phyloP scores from a whole-genome alignment of 164 flowering plant species.

The Magnolia changhungtana region DNA sequence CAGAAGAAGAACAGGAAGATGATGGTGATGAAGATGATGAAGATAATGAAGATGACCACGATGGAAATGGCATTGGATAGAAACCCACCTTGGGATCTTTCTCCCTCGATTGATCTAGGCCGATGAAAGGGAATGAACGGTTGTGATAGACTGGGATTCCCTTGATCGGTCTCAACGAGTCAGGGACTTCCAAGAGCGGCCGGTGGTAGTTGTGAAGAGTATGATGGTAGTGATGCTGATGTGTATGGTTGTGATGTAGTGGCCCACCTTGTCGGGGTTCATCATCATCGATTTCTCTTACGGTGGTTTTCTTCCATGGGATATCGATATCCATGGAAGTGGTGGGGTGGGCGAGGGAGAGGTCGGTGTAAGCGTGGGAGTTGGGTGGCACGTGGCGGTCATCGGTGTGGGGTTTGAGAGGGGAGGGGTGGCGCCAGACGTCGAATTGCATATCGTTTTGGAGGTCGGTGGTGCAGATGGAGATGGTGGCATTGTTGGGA shows the following conservation, averaged over 20 bases:
- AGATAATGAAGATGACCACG: conserved; percentile 14
- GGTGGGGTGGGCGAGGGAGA: conserved; percentile 35
- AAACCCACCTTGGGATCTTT: conserved; percentile 32
- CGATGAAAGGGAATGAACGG: conserved; percentile 48
- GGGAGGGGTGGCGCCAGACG: conserved; percentile 15
- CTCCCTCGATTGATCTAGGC: conserved; percentile 26
- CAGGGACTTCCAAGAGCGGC: conserved; percentile 25
- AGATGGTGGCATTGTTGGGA: conserved; percentile 33
- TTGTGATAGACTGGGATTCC: conserved; percentile 66
- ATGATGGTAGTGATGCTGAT: conserved; percentile 14
- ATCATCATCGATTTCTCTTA: conserved; percentile 13
- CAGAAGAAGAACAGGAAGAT: conserved; percentile 16
- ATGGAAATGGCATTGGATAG: conserved; percentile 29
- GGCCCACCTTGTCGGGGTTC: not conserved
- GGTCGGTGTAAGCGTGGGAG: conserved; percentile 37
- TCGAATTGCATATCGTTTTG: conserved; percentile 18
- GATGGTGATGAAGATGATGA: conserved; percentile 8
- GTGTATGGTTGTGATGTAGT: not conserved
- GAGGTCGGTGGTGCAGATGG: conserved; percentile 15
- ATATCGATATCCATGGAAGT: conserved; percentile 14
- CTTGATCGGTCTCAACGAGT: conserved; percentile 42
- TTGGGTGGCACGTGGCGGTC: conserved; percentile 6
- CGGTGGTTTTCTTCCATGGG: conserved; percentile 21
- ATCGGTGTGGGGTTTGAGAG: conserved; percentile 17
- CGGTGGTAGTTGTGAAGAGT: conserved; percentile 7